Base-by-base conservation (phyloP, 1,284 basidiomycete genomes). In the Ceratobasidium sp. region DNA sequence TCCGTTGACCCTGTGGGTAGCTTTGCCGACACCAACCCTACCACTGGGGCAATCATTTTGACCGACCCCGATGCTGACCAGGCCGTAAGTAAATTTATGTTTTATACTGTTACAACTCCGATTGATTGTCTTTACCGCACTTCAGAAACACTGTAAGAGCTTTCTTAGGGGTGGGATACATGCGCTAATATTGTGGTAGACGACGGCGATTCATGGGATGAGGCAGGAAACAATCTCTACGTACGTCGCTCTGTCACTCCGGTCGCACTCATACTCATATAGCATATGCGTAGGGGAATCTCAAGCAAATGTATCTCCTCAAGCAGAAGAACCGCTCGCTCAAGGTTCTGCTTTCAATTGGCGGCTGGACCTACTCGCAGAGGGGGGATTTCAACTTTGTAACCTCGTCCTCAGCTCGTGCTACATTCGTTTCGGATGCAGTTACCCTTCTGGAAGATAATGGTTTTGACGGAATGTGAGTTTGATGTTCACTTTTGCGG, bases 41-140 rank as follows among this genome's bases (percentile, higher is more conserved):
- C 84, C 29, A 86, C 87, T 0, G 93, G 92, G 1, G 80, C 79
- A 35, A 88, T 92, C 71, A 78, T 76, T 34, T 82, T 96, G 38
- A 92, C 91, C 0, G 94, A 96, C 76, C 77, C 83, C 1, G 96
- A 90, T 81, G 89, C 93, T 2, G 94, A 96, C 76, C 86, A 91
- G 75, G 83, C 92, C 83, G 90, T 90, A 74, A 70, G 80, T 72
- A 3, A 31, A 40, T 13, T 34, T 31, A 40, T 67, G n/a, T 20
- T 13, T 35, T 32, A n/a, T n/a, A n/a, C 15, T 13, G 7, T 57
- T 31, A 38, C 5, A 35, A 71, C 13, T 7, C 27, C 27, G 43
- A n/a, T 49, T 69, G 53, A 69, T 22, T 22, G 38, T 34, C 38
- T 47, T 40, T 49, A 17, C 55, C n/a, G 40, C 20, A 49, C 71